Evolutionary conservation across 2,329 filamentous ascomycete species (phyloP).

Genomic region (Epichloe gansuensis): DNA sequence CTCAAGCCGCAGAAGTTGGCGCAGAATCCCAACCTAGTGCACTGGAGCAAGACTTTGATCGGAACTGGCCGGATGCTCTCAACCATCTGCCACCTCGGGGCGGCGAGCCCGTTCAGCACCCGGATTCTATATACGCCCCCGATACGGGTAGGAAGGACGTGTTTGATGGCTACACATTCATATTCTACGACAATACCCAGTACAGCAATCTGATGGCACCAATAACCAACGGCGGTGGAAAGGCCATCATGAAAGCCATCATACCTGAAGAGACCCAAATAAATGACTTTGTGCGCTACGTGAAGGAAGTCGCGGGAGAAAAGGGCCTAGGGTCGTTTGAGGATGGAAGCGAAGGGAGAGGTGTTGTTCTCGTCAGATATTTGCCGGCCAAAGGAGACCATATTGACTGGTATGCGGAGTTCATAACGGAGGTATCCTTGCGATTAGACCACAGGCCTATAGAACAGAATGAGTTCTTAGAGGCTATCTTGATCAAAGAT

Average conservation of each 20-base stretch:
- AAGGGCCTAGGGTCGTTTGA: slow-evolving; percentile 57
- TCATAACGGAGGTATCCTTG: slow-evolving; percentile 57
- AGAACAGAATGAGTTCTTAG: slow-evolving; percentile 82
- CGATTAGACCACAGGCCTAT: slow-evolving; percentile 71
- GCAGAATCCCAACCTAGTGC: slow-evolving; percentile 38
- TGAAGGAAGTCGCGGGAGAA: slow-evolving; percentile 62
- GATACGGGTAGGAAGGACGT: slow-evolving; percentile 53
- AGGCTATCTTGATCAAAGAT: slow-evolving; percentile 76
- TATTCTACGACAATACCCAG: slow-evolving; percentile 70
- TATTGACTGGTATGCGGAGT: slow-evolving; percentile 54
- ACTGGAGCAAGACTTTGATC: slow-evolving; percentile 70
- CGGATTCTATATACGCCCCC: slow-evolving; percentile 59
- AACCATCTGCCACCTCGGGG: slow-evolving; percentile 62
- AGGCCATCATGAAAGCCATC: slow-evolving; percentile 58
- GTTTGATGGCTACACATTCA: slow-evolving; percentile 78
- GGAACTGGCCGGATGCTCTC: slow-evolving; percentile 63
- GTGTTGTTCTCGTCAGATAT: slow-evolving; percentile 69
- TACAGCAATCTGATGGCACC: slow-evolving; percentile 62
- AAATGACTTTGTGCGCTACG: slow-evolving; percentile 66
- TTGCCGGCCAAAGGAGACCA: slow-evolving; percentile 43
- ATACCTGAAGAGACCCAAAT: slow-evolving; percentile 50
- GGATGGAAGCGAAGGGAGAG: slow-evolving; percentile 50
- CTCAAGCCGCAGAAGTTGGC: slow-evolving; percentile 40
- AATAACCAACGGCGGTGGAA: slow-evolving; percentile 71
- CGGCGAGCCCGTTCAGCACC: slow-evolving; percentile 60